These are phyloP conservation scores for Epichloe uncinata DNA, from an alignment of 2,329 filamentous ascomycete species.

Conservation along the genomic window DNA sequence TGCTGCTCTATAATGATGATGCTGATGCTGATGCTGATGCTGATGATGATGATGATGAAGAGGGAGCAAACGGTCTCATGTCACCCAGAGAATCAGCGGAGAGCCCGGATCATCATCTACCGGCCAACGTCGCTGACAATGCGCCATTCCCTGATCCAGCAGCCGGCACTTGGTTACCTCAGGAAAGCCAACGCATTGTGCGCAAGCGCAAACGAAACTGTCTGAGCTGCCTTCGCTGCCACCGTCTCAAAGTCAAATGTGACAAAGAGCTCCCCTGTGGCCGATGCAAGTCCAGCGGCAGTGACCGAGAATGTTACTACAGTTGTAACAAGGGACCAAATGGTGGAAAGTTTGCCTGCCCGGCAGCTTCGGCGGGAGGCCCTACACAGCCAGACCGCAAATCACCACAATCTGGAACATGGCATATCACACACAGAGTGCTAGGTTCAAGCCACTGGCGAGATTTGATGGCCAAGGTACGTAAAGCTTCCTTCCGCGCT, in stretches of 20 bases:
- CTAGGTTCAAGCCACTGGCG: slow-evolving; percentile 24
- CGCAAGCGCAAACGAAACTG: slow-evolving; percentile 24
- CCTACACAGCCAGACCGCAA: slow-evolving; percentile 10
- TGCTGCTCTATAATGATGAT: too few relatives aligned
- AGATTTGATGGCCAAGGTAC: slow-evolving; percentile 24
- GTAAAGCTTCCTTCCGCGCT: background rate
- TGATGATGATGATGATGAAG: background rate
- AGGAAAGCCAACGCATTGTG: slow-evolving; percentile 13
- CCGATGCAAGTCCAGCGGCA: slow-evolving; percentile 21
- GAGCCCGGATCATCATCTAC: slow-evolving; percentile 13
- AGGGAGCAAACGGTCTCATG: slow-evolving; percentile 14
- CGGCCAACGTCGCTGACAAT: slow-evolving; percentile 4
- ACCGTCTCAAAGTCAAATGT: slow-evolving; percentile 25
- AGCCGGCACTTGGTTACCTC: background rate
- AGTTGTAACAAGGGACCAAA: slow-evolving; percentile 24
- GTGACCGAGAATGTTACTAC: slow-evolving; percentile 23
- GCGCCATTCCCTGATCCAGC: slow-evolving; percentile 1
- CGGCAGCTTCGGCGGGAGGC: slow-evolving; percentile 14
- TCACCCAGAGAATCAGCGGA: slow-evolving; percentile 17
- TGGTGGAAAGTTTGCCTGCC: slow-evolving; percentile 21
- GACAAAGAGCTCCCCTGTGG: slow-evolving; percentile 24
- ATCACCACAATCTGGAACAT: slow-evolving; percentile 17
- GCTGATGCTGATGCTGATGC: too few relatives aligned
- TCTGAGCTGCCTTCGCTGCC: slow-evolving; percentile 22
- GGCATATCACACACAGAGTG: slow-evolving; percentile 21